Evolutionary conservation across 257 asterid genomes (phyloP).

Genomic region (Solanum verrucosum): DNA sequence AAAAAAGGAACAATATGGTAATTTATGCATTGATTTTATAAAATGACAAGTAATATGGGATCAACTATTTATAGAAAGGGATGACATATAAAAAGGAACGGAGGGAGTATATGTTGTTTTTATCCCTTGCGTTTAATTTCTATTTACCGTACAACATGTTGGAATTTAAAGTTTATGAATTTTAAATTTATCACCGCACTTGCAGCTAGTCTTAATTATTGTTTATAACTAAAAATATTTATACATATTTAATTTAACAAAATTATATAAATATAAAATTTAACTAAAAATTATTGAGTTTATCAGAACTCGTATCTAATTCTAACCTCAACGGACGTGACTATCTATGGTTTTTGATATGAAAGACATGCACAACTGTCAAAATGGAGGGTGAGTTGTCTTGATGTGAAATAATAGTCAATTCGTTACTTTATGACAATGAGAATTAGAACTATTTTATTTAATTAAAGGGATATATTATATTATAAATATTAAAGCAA

Average conservation of each 20-base stretch:
- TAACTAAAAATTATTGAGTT: not conserved
- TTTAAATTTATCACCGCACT: not conserved
- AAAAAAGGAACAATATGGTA: too few species aligned
- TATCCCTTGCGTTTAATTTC: not conserved
- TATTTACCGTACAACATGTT: not conserved
- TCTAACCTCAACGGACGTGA: not conserved
- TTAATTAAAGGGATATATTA: too few species aligned
- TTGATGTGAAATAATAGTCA: not conserved
- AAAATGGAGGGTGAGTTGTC: not conserved
- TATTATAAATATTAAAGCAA: not conserved
- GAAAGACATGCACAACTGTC: not conserved
- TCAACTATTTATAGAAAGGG: too few species aligned
- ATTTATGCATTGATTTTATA: too few species aligned
- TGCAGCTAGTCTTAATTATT: not conserved
- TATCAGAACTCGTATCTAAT: not conserved
- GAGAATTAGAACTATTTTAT: not conserved
- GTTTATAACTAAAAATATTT: not conserved
- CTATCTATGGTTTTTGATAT: not conserved
- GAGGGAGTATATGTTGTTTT: too few species aligned
- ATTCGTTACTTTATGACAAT: not conserved
- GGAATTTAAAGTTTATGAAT: not conserved
- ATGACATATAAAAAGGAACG: too few species aligned
- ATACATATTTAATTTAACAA: not conserved
- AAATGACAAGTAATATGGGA: too few species aligned
- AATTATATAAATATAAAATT: not conserved